Base-by-base conservation (phyloP, 1,284 basidiomycete species). In the Pisolithus thermaeus region DNA sequence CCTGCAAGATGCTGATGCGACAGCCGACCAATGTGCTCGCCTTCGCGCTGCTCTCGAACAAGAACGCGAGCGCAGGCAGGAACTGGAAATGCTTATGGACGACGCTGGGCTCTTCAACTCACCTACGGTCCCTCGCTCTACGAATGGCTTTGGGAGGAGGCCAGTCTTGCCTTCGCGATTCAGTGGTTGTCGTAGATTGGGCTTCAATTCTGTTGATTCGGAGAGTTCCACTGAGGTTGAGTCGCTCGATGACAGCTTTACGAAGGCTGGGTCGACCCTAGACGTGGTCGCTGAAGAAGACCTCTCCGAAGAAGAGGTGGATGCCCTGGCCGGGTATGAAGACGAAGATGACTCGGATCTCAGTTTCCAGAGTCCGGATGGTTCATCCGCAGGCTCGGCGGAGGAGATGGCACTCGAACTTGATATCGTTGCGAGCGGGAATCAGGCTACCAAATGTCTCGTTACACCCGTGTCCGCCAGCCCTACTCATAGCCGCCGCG, bases 151-250 rank as follows among this genome's bases (percentile, higher is more conserved):
- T 23, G 28, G 50, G 44, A 58, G 49, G 40, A 62, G 55, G 4
- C 8, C 55, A 25, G 18, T 51, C 18, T 50, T 63, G 8, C 40
- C 58, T 46, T 37, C 40, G 11, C 67, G 47, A 36, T 40, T 57
- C 3, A 56, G 62, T 22, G 57, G 64, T 53, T 61, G 60, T 25
- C 72, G 71, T 35, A 78, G 76, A 40, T 72, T 77, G 50, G 78
- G 79, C 1, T 80, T 86, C 62, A 70, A 74, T 47, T 86, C 84
- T 7, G 66, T 82, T 22, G 84, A 86, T 58, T 87, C 84, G 5
- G 74, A 77, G 56, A 65, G 73, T 50, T 83, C 81, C 8, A 84
- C 84, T 0, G 85, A 86, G 58, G 81, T 85, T 20, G 86, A 87
- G 55, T 78, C 75, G 4, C 64, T 73, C 18, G 79, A 78, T 49